A percentile compares a stretch with the other conserved stretches of the same genome.
These are phyloP conservation scores for Exserohilum rostratum DNA, from an alignment of 2,329 filamentous ascomycete species.

Conservation along the genomic window DNA sequence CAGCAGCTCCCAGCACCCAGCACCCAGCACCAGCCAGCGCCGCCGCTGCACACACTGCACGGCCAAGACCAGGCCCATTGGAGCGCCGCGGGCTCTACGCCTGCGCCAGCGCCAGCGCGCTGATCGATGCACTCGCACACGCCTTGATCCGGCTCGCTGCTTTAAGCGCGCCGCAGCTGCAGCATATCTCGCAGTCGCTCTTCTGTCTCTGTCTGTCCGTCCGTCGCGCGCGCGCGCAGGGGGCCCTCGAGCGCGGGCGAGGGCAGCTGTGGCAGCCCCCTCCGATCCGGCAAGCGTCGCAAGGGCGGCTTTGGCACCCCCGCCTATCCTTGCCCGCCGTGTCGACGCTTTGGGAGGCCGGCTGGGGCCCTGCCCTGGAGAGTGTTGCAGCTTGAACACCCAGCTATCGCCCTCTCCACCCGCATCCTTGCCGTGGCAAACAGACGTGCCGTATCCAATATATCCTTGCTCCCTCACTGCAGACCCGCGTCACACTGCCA, in stretches of 20 bases:
- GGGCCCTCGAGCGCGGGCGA: too few species aligned
- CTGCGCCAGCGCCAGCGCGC: slow-evolving; percentile 7
- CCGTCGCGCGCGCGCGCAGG: background rate
- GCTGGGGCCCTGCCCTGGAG: slow-evolving; percentile 1
- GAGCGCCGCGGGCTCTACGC: background rate
- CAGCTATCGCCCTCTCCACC: slow-evolving; percentile 16
- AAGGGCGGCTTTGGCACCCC: slow-evolving; percentile 22
- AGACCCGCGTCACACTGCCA: slow-evolving; percentile 30
- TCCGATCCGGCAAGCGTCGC: slow-evolving; percentile 30
- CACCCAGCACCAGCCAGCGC: background rate
- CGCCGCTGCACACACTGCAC: slow-evolving; percentile 5
- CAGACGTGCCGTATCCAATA: slow-evolving; percentile 25
- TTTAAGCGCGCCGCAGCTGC: slow-evolving; percentile 12
- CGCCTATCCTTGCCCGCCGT: slow-evolving; percentile 28
- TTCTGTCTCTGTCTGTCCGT: too few species aligned
- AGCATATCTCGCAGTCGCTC: too few species aligned
- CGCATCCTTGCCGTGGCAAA: slow-evolving; percentile 25
- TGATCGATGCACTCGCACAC: slow-evolving; percentile 15
- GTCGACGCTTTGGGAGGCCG: slow-evolving; percentile 21
- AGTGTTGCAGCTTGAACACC: slow-evolving; percentile 22
- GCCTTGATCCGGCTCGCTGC: background rate
- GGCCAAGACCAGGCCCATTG: too few species aligned
- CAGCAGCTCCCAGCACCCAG: slow-evolving; percentile 1
- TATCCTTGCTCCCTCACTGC: slow-evolving; percentile 23
- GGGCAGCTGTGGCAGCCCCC: slow-evolving; percentile 12